Conservation (phyloP, 1,284 basidiomycete genomes). For the Apiotrichum veenhuisii region DNA sequence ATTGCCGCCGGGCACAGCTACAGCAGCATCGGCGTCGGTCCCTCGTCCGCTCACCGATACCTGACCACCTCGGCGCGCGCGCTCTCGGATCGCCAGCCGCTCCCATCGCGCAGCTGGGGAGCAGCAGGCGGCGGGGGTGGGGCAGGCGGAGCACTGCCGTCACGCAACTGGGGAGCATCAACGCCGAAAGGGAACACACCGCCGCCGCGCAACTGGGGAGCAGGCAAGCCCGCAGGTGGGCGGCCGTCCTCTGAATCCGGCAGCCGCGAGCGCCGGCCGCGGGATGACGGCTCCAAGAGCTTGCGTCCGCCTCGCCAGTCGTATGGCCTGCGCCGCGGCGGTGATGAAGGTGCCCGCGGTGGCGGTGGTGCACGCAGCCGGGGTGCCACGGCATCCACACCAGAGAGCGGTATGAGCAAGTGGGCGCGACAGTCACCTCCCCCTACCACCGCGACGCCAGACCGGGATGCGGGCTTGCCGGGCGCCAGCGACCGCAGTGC, state of each 20-base stretch:
- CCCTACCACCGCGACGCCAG: background rate
- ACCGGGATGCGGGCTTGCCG: background rate
- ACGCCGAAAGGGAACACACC: background rate
- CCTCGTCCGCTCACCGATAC: too few species aligned
- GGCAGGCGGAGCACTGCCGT: constrained; percentile 1
- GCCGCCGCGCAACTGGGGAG: background rate
- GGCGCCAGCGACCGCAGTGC: background rate
- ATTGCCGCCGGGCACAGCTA: background rate
- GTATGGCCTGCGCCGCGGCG: background rate
- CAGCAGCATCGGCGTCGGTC: background rate
- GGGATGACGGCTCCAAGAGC: background rate
- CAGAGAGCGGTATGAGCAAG: background rate
- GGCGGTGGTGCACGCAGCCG: background rate
- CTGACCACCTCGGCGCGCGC: too few species aligned
- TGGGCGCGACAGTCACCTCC: background rate
- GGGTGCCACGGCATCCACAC: background rate
- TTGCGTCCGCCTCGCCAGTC: background rate
- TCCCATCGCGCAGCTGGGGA: background rate
- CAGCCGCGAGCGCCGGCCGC: background rate
- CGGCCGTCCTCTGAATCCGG: too few species aligned
- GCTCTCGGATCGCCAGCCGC: too few species aligned
- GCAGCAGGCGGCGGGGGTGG: too few species aligned
- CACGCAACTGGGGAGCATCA: constrained; percentile 10
- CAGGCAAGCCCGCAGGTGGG: too few species aligned
- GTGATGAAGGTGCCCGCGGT: background rate